Conservation (phyloP, 495 filamentous ascomycete genomes). For the Penicillium turbatum region DNA sequence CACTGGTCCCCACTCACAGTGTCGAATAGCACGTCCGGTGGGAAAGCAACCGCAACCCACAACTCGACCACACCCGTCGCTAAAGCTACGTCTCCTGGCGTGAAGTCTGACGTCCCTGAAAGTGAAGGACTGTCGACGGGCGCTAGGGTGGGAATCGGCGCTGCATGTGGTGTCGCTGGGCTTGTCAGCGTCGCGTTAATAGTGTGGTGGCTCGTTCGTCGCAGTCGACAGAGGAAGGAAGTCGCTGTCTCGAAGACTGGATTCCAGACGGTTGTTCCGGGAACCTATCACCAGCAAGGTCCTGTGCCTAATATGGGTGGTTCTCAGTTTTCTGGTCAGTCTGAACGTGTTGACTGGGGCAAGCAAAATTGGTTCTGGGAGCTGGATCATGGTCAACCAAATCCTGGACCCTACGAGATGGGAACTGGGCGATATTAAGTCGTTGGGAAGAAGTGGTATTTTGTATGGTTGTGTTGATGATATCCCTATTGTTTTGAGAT, state of each 20-base stretch:
- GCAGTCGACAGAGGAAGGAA: neutral
- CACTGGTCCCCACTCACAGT: neutral
- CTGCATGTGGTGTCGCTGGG: neutral
- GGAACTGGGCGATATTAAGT: neutral
- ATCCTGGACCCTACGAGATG: neutral
- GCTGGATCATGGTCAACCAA: neutral
- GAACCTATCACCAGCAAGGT: neutral
- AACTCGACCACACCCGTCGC: neutral
- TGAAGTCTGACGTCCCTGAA: too few relatives aligned
- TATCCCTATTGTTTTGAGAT: neutral
- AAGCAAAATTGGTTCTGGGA: neutral
- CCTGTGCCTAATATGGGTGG: neutral
- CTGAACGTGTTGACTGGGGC: neutral
- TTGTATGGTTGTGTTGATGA: neutral
- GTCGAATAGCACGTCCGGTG: neutral
- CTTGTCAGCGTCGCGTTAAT: neutral
- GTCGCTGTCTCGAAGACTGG: too few relatives aligned
- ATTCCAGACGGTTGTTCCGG: neutral
- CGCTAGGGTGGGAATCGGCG: neutral
- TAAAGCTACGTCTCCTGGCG: neutral
- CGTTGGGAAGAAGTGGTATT: neutral
- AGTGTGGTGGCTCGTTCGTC: neutral
- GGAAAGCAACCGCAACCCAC: neutral
- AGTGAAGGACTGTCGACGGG: neutral
- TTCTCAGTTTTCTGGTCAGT: neutral